A percentile compares a stretch with the other conserved stretches of the same genome.
Conservation (phyloP, 208 protist species). For the Strigomonas culicis region DNA sequence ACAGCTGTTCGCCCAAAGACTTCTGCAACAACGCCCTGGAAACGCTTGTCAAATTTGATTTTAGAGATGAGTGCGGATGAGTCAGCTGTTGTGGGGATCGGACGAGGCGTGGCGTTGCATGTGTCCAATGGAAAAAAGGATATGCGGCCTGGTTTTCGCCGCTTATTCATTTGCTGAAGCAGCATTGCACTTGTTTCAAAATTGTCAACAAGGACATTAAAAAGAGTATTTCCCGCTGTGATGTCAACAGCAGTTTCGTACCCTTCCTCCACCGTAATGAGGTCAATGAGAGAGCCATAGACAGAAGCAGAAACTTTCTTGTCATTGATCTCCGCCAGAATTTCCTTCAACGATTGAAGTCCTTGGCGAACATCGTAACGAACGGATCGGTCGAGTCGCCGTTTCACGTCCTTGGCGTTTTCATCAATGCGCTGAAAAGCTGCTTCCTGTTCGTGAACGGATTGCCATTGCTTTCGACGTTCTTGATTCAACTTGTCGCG, state of each 20-base stretch:
- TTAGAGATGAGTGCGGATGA: conserved; percentile 72
- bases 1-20: conserved; percentile 95
- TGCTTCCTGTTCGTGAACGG: conserved; percentile 69
- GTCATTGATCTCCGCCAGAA: conserved; percentile 65
- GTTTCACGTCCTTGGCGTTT: conserved; percentile 24
- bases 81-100: conserved; percentile 56
- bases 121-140: conserved; percentile 98
- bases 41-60: conserved; percentile 74
- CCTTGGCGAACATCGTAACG: conserved; percentile 87
- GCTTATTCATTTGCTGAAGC: conserved; percentile 90
- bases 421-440: conserved; percentile 58
- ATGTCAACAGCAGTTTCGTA: conserved; percentile 94
- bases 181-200: conserved; percentile 91
- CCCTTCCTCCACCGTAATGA: conserved; percentile 86
- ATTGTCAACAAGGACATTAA: conserved; percentile 97
- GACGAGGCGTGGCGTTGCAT: conserved; percentile 37
- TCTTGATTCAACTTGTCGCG: conserved; percentile 71
- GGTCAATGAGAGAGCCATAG: conserved; percentile 95
- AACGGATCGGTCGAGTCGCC: conserved; percentile 61
- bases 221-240: conserved; percentile 93
- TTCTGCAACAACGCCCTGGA: conserved; percentile 75
- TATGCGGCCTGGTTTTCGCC: conserved; percentile 88
- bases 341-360: conserved; percentile 70
- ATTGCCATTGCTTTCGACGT: conserved; percentile 75
- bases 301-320: conserved; percentile 65